These are phyloP conservation scores for Cicer arietinum DNA, from an alignment of 306 rosid genomes.

Conservation along the genomic window DNA sequence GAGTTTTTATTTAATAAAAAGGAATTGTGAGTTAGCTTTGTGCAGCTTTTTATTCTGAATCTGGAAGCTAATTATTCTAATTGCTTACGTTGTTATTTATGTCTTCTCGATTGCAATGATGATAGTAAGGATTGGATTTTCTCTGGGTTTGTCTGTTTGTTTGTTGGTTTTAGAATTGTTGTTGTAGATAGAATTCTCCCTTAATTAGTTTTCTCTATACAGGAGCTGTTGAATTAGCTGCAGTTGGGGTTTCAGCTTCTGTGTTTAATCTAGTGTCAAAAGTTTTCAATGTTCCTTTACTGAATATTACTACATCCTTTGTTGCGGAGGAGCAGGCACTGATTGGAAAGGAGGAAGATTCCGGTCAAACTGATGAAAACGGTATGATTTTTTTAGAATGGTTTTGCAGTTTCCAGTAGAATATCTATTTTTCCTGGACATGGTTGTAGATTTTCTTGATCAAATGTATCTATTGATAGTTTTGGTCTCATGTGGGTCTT, in stretches of 20 bases:
- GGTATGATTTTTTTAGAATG: constrained; percentile 45
- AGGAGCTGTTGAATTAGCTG: constrained; percentile 93
- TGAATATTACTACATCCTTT: constrained; percentile 90
- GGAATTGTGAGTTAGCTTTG: constrained; percentile 6
- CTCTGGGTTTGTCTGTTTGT: constrained; percentile 30
- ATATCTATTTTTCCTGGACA: constrained; percentile 23
- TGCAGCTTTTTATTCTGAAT: constrained; percentile 23
- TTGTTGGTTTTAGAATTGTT: constrained; percentile 15
- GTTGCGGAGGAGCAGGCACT: constrained; percentile 92
- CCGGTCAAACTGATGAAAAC: constrained; percentile 41
- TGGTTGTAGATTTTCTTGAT: constrained; percentile 26
- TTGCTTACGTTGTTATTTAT: background rate
- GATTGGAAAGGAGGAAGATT: constrained; percentile 47
- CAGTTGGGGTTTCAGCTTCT: constrained; percentile 88
- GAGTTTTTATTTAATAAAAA: constrained; percentile 15
- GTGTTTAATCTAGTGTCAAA: constrained; percentile 87
- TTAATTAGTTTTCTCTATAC: constrained; percentile 45
- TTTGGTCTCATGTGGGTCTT: constrained; percentile 39
- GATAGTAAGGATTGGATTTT: constrained; percentile 5
- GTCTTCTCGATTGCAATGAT: constrained; percentile 11
- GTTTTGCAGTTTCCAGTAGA: constrained; percentile 18
- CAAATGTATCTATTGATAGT: constrained; percentile 16
- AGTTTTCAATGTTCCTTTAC: constrained; percentile 77
- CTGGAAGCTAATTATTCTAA: constrained; percentile 16
- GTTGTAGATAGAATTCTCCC: background rate